Base-by-base conservation (phyloP, 192 early-diverging fungal genomes). In the Glomus cerebriforme region DNA sequence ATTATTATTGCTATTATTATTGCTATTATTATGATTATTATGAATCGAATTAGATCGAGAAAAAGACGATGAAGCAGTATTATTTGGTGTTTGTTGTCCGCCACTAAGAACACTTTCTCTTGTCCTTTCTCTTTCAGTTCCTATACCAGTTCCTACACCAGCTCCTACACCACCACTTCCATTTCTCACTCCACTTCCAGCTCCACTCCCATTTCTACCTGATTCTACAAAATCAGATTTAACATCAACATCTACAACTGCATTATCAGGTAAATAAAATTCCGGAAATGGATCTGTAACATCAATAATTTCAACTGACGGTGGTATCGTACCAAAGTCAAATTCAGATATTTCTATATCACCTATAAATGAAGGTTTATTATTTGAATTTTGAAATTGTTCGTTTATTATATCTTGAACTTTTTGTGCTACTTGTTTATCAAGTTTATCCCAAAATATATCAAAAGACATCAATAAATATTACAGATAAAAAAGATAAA, bases 251-350 rank as follows among this genome's bases (percentile, higher is more conserved):
- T 82, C 81, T 7, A 81, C 81, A 31, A 77, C 80, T 49, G 80
- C 80, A 35, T 84, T 73, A 45, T 85, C 83, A 13, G 84, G 69
- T 26, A 89, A 62, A 78, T 95, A 95, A 82, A 93, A 93, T 83
- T 93, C 93, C 39, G 91, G 87, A 65, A 92, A 91, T 0, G 92
- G 92, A 75, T 93, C 92, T 2, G 91, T 92, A 39, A 95, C 83
- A 39, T 93, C 88, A 2, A 88, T 84, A 15, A 95, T 92, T 77
- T 92, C 92, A 26, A 95, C 78, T 43, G 47, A 59, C 1, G 93
- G 92, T 12, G 92, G 86, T n/a, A 90, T 86, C 19, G 86, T 88
- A 37, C 93, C 93, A 79, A 92, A 93, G 49, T 88, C 87, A 76
- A 93, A 87, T 2, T 83, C 83, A 17, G 91, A 89, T 7, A 95